Conservation (phyloP, 768 basidiomycete genomes). For the Termitomyces sp. region DNA sequence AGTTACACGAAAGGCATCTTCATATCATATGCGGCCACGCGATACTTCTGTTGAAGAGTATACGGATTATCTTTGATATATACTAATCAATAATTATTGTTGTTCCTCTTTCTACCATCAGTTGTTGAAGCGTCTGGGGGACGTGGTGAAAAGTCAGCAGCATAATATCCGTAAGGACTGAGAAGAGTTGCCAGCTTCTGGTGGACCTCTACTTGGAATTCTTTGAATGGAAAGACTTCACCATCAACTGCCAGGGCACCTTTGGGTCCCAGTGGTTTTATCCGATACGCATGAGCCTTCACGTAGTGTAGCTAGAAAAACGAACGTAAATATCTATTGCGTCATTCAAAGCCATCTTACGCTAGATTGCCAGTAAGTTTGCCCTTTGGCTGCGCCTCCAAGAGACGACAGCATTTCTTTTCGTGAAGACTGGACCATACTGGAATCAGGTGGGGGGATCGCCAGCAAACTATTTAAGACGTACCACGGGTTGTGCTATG, state of each 20-base stretch:
- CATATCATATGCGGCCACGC: not conserved
- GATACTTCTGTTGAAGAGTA: not conserved
- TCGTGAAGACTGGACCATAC: conserved; percentile 37
- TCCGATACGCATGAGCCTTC: conserved; percentile 70
- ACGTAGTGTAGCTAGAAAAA: conserved; percentile 56
- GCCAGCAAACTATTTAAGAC: conserved; percentile 13
- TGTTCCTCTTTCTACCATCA: conserved; percentile 1
- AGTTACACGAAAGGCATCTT: not conserved
- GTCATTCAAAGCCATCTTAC: conserved; percentile 30
- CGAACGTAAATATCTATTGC: conserved; percentile 6
- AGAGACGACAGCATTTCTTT: conserved; percentile 47
- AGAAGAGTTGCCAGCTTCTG: conserved; percentile 60
- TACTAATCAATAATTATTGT: not conserved
- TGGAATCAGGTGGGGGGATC: not conserved
- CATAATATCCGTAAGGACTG: conserved; percentile 59
- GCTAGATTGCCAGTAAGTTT: conserved; percentile 53
- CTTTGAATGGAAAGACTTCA: conserved; percentile 67
- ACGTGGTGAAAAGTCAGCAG: conserved; percentile 41
- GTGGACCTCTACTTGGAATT: conserved; percentile 76
- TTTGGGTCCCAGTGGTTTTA: conserved; percentile 51
- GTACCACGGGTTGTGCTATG: conserved; percentile 56
- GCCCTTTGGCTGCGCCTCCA: conserved; percentile 58
- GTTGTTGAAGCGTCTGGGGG: not conserved
- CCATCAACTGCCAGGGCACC: conserved; percentile 73
- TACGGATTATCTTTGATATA: not conserved